A percentile compares a stretch with the other conserved stretches of the same genome.
These are phyloP conservation scores for Beverwykella pulmonaria DNA, from an alignment of 495 filamentous ascomycete species.

Conservation along the genomic window DNA sequence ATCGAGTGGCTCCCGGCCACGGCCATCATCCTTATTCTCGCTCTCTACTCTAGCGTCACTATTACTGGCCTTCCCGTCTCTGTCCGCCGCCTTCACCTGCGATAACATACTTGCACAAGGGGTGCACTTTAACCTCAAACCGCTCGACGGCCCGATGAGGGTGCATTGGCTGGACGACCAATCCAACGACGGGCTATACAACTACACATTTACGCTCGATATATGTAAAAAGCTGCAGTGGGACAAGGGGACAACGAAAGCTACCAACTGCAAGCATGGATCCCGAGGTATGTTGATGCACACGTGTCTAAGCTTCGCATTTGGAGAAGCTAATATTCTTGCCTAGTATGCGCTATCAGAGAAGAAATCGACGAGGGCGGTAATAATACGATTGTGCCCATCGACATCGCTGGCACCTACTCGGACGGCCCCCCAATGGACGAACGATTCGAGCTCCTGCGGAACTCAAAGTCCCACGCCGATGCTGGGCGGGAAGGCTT, in stretches of 20 bases:
- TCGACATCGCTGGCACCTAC: conserved; percentile 76
- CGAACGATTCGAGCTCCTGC: conserved; percentile 64
- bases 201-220: conserved; percentile 88
- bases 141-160: conserved; percentile 75
- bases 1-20: background rate
- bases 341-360: conserved; percentile 77
- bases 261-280: conserved; percentile 60
- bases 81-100: conserved; percentile 59
- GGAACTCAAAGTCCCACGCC: conserved; percentile 55
- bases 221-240: conserved; percentile 69
- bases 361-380: conserved; percentile 49
- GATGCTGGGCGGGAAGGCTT: conserved; percentile 71
- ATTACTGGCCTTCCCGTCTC: conserved; percentile 52
- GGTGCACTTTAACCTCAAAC: conserved; percentile 64
- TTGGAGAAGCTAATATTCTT: conserved; percentile 11
- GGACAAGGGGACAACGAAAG: conserved; percentile 50
- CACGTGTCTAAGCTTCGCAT: background rate
- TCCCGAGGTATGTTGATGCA: conserved; percentile 56
- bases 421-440: conserved; percentile 57
- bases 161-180: conserved; percentile 59
- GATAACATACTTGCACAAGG: conserved; percentile 58
- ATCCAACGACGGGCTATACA: conserved; percentile 48
- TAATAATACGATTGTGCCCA: conserved; percentile 53
- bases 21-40: conserved; percentile 4
- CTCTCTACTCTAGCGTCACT: conserved; percentile 16